Conservation (phyloP, 495 filamentous ascomycete species). For the Amniculicola lignicola region DNA sequence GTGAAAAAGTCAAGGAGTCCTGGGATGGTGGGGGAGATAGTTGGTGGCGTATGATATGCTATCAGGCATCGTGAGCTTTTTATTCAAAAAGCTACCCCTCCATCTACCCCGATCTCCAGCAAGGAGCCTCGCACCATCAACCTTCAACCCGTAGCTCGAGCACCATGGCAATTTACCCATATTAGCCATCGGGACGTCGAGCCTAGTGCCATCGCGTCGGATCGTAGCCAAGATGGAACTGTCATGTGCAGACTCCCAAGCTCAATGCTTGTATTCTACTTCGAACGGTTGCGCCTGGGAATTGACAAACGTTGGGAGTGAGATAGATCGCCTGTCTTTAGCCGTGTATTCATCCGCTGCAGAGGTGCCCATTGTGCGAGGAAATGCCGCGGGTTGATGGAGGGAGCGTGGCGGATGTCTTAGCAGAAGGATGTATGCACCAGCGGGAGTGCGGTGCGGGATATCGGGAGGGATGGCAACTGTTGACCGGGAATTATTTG, state of each 20-base stretch:
- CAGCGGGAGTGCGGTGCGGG: too few species aligned
- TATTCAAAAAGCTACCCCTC: slow-evolving; percentile 10
- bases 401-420: slow-evolving; percentile 1
- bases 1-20: neutral
- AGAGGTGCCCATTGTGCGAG: slow-evolving; percentile 5
- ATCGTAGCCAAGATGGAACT: too few species aligned
- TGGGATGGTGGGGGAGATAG: neutral
- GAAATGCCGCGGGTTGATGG: slow-evolving; percentile 23
- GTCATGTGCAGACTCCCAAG: too few species aligned
- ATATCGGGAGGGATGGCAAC: too few species aligned
- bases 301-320: too few species aligned
- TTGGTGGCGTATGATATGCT: neutral
- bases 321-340: slow-evolving; percentile 12
- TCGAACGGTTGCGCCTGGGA: too few species aligned
- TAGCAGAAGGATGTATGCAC: too few species aligned
- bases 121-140: too few species aligned
- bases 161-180: slow-evolving; percentile 32
- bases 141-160: too few species aligned
- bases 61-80: slow-evolving; percentile 11
- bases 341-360: slow-evolving; percentile 28
- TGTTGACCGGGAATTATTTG: too few species aligned
- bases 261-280: too few species aligned
- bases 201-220: neutral
- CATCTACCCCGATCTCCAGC: too few species aligned
- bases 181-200: slow-evolving; percentile 27